Conservation (phyloP, 371 early-diverging fungal genomes). For the Nosema muscidifuracis region DNA sequence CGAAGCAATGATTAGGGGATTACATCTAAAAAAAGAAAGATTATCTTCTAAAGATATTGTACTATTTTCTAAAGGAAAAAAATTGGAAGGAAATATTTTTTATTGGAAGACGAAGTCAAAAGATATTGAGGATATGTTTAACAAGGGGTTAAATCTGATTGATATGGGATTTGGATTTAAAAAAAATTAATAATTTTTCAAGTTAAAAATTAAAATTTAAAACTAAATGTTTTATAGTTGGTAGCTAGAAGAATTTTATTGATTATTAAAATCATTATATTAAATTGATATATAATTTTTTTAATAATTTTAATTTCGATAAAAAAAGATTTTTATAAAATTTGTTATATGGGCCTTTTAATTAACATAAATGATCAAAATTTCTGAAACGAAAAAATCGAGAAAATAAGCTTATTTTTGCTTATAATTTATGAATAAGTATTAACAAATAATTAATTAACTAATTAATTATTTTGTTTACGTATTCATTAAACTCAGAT, state of each 20-base stretch:
- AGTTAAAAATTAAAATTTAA: neutral
- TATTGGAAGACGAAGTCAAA: constrained; percentile 23
- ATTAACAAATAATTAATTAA: no score
- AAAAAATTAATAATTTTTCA: neutral
- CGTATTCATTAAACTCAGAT: no score
- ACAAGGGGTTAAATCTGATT: constrained; percentile 14
- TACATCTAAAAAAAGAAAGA: constrained; percentile 2
- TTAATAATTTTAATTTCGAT: constrained; percentile 3
- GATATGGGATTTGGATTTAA: constrained; percentile 24
- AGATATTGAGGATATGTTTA: neutral
- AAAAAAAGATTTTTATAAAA: no score
- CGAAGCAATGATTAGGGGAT: constrained; percentile 14
- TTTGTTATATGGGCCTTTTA: no score
- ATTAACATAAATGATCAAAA: no score
- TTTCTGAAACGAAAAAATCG: no score
- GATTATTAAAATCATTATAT: neutral
- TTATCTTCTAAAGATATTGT: neutral
- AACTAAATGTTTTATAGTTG: neutral
- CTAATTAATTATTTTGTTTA: no score
- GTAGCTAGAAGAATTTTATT: neutral
- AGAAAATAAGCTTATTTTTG: no score
- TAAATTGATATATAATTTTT: neutral
- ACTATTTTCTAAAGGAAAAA: neutral
- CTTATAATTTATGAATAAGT: no score
- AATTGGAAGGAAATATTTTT: constrained; percentile 19